Evolutionary conservation across 2,329 filamentous ascomycete species (phyloP).

Genomic region (Whalleya microplaca): DNA sequence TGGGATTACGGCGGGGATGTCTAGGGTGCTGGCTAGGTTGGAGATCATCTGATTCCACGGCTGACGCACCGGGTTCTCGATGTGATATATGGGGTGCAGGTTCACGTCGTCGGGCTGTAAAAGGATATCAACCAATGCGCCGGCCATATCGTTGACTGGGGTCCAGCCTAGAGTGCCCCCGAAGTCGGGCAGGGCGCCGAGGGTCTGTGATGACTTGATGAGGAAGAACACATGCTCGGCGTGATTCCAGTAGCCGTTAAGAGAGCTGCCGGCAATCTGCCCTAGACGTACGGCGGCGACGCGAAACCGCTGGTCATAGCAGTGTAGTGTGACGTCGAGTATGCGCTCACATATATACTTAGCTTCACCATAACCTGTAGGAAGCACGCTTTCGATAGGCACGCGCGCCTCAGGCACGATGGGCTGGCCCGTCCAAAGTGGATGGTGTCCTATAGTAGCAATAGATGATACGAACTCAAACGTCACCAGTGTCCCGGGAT

Average conservation of each 20-base stretch:
- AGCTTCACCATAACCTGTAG: conserved; percentile 54
- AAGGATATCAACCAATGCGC: conserved; percentile 28
- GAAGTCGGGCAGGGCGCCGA: conserved; percentile 46
- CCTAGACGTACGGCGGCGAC: conserved; percentile 49
- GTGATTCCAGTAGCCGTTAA: conserved; percentile 57
- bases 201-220: conserved; percentile 52
- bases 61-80: conserved; percentile 36
- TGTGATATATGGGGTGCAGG: conserved; percentile 31
- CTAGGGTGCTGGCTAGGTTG: conserved; percentile 23
- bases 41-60: conserved; percentile 26
- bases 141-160: conserved; percentile 44
- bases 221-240: conserved; percentile 54
- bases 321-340: conserved; percentile 50
- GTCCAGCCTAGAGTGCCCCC: conserved; percentile 47
- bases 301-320: conserved; percentile 44
- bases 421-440: conserved; percentile 18
- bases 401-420: conserved; percentile 48
- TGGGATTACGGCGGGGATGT: too few relatives aligned
- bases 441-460: conserved; percentile 39
- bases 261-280: conserved; percentile 59
- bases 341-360: conserved; percentile 55
- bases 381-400: conserved; percentile 43
- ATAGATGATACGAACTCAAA: conserved; percentile 49
- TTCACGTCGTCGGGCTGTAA: background rate
- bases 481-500: too few relatives aligned